Evolutionary conservation across 768 basidiomycete species (phyloP), one percentile per base, ranked within the genome.

Genomic region (Tremella fuciformis): DNA sequence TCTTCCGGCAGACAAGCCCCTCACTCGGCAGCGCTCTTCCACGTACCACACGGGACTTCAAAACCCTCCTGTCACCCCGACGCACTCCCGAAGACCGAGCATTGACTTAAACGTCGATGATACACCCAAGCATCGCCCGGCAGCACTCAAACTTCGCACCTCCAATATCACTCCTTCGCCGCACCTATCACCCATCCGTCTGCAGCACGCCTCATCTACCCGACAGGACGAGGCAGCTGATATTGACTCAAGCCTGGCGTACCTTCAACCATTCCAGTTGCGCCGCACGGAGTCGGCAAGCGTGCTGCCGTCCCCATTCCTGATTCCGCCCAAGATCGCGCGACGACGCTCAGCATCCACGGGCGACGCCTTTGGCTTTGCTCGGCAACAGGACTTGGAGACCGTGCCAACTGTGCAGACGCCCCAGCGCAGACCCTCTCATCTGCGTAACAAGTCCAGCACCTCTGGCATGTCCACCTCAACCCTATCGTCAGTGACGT

Each of bases 141-240:
- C 52, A 25, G 60, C 57, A 11, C 39, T 64, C 15, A 62, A 51
- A 22, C 48, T 67, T 8, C 47, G 40, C 6, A 62, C 66, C 9
- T 59, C 59, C 25, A 67, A 67, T 54, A 54, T 67, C 55, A 42
- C 48, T 21, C 57, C 57, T 34, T 29, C 39, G 4, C 40, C 38
- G 37, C 24, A 49, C 34, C 29, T 15, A 2, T 29, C 53, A 3
- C 21, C 25, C 3, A 21, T 13, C 22, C 13, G n/a, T 4, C 13
- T 7, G 13, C 6, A 3, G 13, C 13, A 18, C 6, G 42, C 22
- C 3, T n/a, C 39, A 55, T 40, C 42, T n/a, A 8, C 16, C 3
- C 19, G 29, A 19, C 34, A n/a, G 18, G 26, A 34, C 19, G 25
- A 29, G 9, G 25, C 50, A 13, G 51, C 8, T 37, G 16, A 19